A percentile compares a stretch with the other conserved stretches of the same genome.
These are phyloP conservation scores for Dendrocalamus sinicus DNA, from an alignment of 176 grass and related monocot genomes.

Conservation along the genomic window DNA sequence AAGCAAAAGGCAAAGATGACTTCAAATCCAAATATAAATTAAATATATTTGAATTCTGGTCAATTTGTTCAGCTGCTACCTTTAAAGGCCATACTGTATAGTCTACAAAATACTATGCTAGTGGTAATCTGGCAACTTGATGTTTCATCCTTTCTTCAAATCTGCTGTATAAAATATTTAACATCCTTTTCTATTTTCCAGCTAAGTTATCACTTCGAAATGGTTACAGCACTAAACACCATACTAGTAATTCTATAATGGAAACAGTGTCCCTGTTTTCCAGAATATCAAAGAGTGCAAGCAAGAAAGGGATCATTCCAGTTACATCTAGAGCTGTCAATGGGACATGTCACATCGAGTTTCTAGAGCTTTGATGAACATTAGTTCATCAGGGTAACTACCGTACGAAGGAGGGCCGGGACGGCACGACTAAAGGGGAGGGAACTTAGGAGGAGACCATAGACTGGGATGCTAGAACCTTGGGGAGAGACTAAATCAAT, in stretches of 20 bases:
- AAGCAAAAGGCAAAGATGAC: not conserved
- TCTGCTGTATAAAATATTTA: not conserved
- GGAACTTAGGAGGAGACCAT: not conserved
- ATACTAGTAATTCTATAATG: not conserved
- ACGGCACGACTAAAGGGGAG: not conserved
- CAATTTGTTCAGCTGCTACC: not conserved
- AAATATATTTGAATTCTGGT: not conserved
- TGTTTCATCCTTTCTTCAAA: constrained; percentile 16
- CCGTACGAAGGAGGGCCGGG: not conserved
- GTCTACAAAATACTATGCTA: not conserved
- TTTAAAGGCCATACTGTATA: not conserved
- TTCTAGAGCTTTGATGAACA: not conserved
- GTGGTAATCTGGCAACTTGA: not conserved
- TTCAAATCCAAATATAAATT: not conserved
- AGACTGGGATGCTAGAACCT: not conserved
- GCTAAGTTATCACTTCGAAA: not conserved
- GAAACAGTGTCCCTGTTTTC: not conserved
- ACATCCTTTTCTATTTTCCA: not conserved
- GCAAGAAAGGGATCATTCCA: not conserved
- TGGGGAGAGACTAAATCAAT: not conserved
- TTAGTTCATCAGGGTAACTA: not conserved
- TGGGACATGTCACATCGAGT: not conserved
- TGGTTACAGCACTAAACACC: not conserved
- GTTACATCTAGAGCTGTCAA: constrained; percentile 15
- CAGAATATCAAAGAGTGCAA: not conserved